Evolutionary conservation across 2,329 filamentous ascomycete genomes (phyloP), one percentile per base, ranked within the genome.

Genomic region (Claviceps sorghi): DNA sequence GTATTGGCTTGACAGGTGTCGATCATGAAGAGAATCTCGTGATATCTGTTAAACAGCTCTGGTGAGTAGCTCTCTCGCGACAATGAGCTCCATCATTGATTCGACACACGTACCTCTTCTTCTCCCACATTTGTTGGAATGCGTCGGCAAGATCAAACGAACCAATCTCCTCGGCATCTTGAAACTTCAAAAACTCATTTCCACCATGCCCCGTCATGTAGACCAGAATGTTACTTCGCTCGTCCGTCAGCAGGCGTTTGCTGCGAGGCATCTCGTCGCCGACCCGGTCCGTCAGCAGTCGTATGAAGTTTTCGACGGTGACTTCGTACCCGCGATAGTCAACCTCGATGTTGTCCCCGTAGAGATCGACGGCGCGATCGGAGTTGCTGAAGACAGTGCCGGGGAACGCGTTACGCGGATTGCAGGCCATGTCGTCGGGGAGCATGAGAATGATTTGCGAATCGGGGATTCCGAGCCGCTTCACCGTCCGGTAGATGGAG

Each of bases 51-150:
- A 21, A 19, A 49, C 2, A 3, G 8, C 21, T 13, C 40, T 22
- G 34, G 21, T 49, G 21, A 49, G 21, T 17, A n/a, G 43, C 43
- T 2, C 9, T 36, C 34, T 36, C 34, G 34, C 13, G 11, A 36
- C 13, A 11, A 38, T n/a, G 36, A 38, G 17, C 21, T 30, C 30
- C 19, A 3, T 32, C 26, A 1, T n/a, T 43, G 4, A 42, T 42
- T 15, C 7, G 36, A 15, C 36, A 38, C 15, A 47, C 65, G n/a
- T 67, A 83, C 74, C 93, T 84, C 73, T 94, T 94, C 81, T 98
- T 98, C 77, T 98, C 93, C 87, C 90, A 96, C 93, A 98, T 98
- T 74, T 98, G 91, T 69, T 94, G 89, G 66, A 98, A 97, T 0
- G 93, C 93, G 68, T 98, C 88, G 5, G 94, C 93, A 53, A 98